A percentile compares a stretch with the other conserved stretches of the same genome.
Evolutionary conservation across 2,329 filamentous ascomycete genomes (phyloP).

Genomic region (Colletotrichum paranaense): DNA sequence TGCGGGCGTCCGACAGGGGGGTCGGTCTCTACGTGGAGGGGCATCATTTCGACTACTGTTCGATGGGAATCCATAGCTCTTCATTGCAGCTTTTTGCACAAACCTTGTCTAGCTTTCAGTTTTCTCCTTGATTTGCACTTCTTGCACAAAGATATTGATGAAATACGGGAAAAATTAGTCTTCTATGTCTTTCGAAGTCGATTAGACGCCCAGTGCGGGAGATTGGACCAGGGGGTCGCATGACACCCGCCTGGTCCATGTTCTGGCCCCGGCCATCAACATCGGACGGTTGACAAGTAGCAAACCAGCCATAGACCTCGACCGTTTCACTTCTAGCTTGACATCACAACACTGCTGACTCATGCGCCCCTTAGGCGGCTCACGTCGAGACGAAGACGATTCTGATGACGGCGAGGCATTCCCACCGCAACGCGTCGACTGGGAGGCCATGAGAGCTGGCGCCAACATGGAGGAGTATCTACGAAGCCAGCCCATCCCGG

Average conservation of each 20-base stretch:
- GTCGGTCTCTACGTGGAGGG: not conserved
- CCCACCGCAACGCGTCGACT: conserved; percentile 31
- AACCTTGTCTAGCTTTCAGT: not conserved
- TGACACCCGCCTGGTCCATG: conserved; percentile 10
- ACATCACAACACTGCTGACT: conserved; percentile 23
- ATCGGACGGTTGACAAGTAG: conserved; percentile 22
- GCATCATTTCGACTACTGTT: not conserved
- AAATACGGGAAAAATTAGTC: not conserved
- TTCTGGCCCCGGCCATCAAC: not conserved
- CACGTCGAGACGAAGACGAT: conserved; percentile 27
- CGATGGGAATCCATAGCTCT: not conserved
- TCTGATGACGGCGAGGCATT: conserved; percentile 33
- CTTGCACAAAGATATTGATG: not conserved
- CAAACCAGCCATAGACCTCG: conserved; percentile 1
- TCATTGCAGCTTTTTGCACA: not conserved
- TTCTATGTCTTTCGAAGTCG: not conserved
- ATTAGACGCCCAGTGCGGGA: not conserved
- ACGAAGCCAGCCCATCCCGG: conserved; percentile 27
- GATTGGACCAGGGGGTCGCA: not conserved
- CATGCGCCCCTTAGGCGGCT: conserved; percentile 17
- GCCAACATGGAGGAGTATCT: conserved; percentile 32
- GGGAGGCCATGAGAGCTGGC: conserved; percentile 34
- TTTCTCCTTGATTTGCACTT: not conserved
- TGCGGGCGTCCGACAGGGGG: not conserved
- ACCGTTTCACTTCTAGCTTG: conserved; percentile 4